Evolutionary conservation across 1,284 basidiomycete genomes (phyloP).

Genomic region (Bjerkandera adusta): DNA sequence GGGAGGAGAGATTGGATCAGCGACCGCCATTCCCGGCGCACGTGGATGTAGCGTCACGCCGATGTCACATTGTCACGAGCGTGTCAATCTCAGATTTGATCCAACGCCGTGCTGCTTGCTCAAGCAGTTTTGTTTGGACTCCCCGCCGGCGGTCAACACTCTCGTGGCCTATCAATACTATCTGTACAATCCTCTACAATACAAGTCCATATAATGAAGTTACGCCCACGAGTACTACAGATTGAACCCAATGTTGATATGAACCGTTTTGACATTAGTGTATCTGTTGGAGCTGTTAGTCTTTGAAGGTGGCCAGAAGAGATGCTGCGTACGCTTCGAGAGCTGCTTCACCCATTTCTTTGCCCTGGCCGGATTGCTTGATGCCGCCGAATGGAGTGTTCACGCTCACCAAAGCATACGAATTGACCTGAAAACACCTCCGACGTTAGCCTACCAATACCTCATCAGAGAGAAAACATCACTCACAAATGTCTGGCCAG

Average conservation of each 20-base stretch:
- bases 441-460: conserved; percentile 32
- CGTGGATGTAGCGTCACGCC: too few species aligned
- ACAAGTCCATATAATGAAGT: too few species aligned
- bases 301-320: neutral
- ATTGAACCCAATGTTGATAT: too few species aligned
- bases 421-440: conserved; percentile 5
- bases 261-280: neutral
- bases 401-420: neutral
- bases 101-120: too few species aligned
- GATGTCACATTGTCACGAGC: too few species aligned
- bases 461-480: neutral
- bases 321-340: conserved; percentile 9
- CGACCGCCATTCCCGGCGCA: too few species aligned
- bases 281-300: neutral
- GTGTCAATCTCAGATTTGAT: too few species aligned
- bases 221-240: too few species aligned
- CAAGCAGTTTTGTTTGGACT: too few species aligned
- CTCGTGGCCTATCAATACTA: neutral
- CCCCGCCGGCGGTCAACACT: neutral
- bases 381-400: conserved; percentile 11
- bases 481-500: conserved; percentile 74
- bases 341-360: conserved; percentile 10
- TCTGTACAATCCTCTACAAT: neutral
- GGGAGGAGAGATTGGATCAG: too few species aligned
- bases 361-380: conserved; percentile 13